Evolutionary conservation across 495 filamentous ascomycete species (phyloP), one percentile per base, ranked within the genome.

Genomic region (Lasiosphaeria miniovina): DNA sequence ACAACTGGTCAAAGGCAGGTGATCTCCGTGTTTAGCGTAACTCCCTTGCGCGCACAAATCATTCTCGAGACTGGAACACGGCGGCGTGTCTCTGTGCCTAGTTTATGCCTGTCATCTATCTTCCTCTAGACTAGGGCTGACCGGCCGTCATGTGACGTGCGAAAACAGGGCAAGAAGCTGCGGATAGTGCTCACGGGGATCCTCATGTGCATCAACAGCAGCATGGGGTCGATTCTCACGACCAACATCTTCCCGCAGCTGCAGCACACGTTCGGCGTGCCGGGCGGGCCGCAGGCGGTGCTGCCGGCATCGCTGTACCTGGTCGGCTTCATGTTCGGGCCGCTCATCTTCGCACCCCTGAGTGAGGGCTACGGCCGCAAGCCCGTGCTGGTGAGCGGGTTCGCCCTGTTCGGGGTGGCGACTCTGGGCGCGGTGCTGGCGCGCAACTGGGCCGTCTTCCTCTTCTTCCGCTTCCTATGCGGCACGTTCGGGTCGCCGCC

Each of bases 401-500:
- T 91, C 64, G 68, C 76, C 0, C 74, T 88, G 12, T 95, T 92
- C 68, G 69, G 87, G 59, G 77, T 90, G 49, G 87, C 86, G 78
- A 75, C 90, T 11, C 81, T 96, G 46, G 90, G 89, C 1, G 88
- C 88, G 57, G 88, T 87, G 1, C 77, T 94, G 7, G 88, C 91
- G 6, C 75, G 80, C 8, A 90, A 34, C 8, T 75, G 65, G 61
- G 51, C 57, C 10, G 46, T 38, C 1, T 66, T 75, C 14, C 17
- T 75, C 45, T 24, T 65, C 6, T 66, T 73, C 34, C 58, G 73
- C 7, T 63, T 75, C 14, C 45, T 75, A 35, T 52, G 84, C 52
- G 91, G 91, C 2, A 73, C 93, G 17, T 82, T 87, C 24, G 90
- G 89, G 3, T 84, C 82, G 46, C 89, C 91, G 8, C 93, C 93